phyloP scores from a whole-genome alignment of 2,329 filamentous ascomycete species.

The Pseudocercospora crystallina region DNA sequence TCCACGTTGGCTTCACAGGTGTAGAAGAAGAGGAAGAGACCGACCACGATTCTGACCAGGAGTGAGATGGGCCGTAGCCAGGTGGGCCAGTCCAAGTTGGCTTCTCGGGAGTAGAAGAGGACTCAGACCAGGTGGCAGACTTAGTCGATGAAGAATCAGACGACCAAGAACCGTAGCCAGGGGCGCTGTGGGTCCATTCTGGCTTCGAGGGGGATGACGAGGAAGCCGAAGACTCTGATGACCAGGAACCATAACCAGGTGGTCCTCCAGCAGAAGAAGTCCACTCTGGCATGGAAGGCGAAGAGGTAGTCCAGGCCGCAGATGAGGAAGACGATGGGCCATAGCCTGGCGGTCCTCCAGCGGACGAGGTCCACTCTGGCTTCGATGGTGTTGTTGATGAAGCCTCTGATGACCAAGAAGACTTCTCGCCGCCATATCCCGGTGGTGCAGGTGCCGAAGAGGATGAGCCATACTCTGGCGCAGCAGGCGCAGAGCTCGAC shows the following conservation, averaged over 20 bases:
- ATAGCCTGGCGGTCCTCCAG: neutral
- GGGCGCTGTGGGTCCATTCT: too few relatives aligned
- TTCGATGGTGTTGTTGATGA: neutral
- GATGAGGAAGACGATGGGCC: neutral
- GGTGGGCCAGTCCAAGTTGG: neutral
- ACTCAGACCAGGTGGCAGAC: neutral
- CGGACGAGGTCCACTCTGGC: neutral
- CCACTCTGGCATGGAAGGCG: neutral
- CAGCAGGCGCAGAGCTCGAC: neutral
- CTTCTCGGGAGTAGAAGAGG: neutral
- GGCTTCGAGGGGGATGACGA: too few relatives aligned
- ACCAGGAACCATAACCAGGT: neutral
- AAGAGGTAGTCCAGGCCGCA: constrained; percentile 1
- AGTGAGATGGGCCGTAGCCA: neutral
- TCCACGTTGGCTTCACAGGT: too few relatives aligned
- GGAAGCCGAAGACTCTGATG: neutral
- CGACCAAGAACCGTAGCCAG: neutral
- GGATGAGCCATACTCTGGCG: neutral
- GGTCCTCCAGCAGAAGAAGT: neutral
- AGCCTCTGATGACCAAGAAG: neutral
- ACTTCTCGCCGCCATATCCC: constrained; percentile 1
- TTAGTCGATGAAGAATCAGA: neutral
- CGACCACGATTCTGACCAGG: neutral
- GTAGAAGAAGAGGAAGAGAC: neutral
- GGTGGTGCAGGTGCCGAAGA: neutral